A percentile compares a stretch with the other conserved stretches of the same genome.
phyloP scores from a whole-genome alignment of 257 asterid genomes.

The Solanum medicagineum region DNA sequence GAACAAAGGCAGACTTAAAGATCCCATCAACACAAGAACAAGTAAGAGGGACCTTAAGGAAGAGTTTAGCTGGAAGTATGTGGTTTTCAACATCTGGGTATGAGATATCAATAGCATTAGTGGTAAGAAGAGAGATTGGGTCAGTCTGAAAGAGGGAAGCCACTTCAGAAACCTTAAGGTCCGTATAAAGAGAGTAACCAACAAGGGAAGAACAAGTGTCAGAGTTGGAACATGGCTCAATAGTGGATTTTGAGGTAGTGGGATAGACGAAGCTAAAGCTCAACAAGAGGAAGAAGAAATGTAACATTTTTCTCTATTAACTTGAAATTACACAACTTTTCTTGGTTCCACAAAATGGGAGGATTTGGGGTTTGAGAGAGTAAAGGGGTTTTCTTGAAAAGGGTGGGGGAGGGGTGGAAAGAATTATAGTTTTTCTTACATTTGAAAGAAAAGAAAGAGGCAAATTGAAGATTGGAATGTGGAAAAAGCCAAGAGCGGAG shows the following conservation, averaged over 20 bases:
- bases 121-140: slow-evolving; percentile 71
- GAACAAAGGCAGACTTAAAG: slow-evolving; percentile 49
- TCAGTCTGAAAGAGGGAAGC: slow-evolving; percentile 76
- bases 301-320: background rate
- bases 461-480: background rate
- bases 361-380: background rate
- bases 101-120: slow-evolving; percentile 71
- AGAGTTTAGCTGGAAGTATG: slow-evolving; percentile 75
- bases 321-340: background rate
- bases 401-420: background rate
- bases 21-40: slow-evolving; percentile 89
- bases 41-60: slow-evolving; percentile 55
- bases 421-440: background rate
- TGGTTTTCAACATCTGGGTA: slow-evolving; percentile 85
- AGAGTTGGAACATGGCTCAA: slow-evolving; percentile 84
- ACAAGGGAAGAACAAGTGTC: slow-evolving; percentile 67
- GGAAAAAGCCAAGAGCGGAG: background rate
- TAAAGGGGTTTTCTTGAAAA: background rate
- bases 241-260: slow-evolving; percentile 62
- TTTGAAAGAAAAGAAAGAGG: background rate
- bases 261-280: slow-evolving; percentile 9
- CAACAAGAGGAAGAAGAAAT: slow-evolving; percentile 3
- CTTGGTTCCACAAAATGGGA: background rate
- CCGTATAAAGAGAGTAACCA: slow-evolving; percentile 88
- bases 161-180: slow-evolving; percentile 86